A percentile compares a stretch with the other conserved stretches of the same genome.
Evolutionary conservation across 352 stramenopile genomes (phyloP).

Genomic region (Phytophthora idaei): DNA sequence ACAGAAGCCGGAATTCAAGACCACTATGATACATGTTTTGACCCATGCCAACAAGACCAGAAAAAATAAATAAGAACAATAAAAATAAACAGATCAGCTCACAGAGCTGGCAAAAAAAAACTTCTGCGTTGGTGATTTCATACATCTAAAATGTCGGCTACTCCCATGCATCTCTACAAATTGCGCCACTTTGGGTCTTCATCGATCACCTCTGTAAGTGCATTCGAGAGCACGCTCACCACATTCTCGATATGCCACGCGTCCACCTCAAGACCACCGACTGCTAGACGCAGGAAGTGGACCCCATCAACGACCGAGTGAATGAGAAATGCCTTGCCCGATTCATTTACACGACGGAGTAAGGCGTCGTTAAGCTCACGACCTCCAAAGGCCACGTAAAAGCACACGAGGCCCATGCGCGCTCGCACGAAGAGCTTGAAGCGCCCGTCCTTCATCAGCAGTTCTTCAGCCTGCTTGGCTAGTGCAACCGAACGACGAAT

Average conservation of each 20-base stretch:
- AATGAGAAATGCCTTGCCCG: conserved; percentile 64
- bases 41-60: conserved; percentile 1
- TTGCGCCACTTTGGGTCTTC: conserved; percentile 39
- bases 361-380: conserved; percentile 53
- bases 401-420: conserved; percentile 69
- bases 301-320: conserved; percentile 65
- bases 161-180: no score
- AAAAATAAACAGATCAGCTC: conserved; percentile 19
- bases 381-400: conserved; percentile 53
- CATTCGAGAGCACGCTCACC: conserved; percentile 37
- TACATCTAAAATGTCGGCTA: not conserved
- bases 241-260: conserved; percentile 54
- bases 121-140: not conserved
- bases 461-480: conserved; percentile 47
- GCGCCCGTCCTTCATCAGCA: conserved; percentile 47
- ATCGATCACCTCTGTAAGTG: conserved; percentile 38
- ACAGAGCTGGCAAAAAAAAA: conserved; percentile 9
- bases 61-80: conserved; percentile 15
- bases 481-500: conserved; percentile 58
- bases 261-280: conserved; percentile 55
- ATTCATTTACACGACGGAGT: conserved; percentile 62
- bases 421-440: conserved; percentile 58
- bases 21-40: not conserved
- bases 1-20: conserved; percentile 4
- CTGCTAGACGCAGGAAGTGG: conserved; percentile 58